Evolutionary conservation across 1,139 yeast genomes (phyloP).

Genomic region (Blastobotrys indianensis): DNA sequence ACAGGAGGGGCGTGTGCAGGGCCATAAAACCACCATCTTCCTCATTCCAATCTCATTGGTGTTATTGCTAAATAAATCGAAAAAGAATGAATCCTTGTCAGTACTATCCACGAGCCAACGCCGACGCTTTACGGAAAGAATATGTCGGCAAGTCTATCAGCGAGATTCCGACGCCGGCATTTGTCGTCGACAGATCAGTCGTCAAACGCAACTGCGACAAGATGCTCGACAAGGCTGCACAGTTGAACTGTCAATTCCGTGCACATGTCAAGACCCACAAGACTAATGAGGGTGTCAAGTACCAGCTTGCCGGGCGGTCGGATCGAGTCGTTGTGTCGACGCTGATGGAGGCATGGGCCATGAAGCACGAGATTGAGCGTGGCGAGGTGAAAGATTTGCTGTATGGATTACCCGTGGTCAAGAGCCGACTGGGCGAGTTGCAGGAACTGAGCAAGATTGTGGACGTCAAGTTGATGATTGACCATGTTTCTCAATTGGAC

Average conservation of each 20-base stretch:
- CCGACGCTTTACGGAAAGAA: conserved; percentile 21
- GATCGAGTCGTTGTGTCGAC: conserved; percentile 63
- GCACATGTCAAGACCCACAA: conserved; percentile 79
- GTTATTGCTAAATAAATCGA: too few species aligned
- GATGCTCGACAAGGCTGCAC: conserved; percentile 37
- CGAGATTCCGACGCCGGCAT: conserved; percentile 37
- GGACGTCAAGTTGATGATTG: conserved; percentile 50
- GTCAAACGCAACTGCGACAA: conserved; percentile 23
- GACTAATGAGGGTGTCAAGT: conserved; percentile 42
- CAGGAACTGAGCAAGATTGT: conserved; percentile 34
- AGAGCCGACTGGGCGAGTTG: conserved; percentile 46
- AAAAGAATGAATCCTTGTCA: conserved; percentile 14
- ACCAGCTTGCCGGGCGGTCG: conserved; percentile 39
- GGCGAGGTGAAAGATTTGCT: conserved; percentile 53
- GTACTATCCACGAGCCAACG: conserved; percentile 21
- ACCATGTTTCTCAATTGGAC: conserved; percentile 51
- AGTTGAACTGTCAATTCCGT: conserved; percentile 49
- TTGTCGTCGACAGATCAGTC: conserved; percentile 29
- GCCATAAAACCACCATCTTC: too few species aligned
- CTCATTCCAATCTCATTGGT: too few species aligned
- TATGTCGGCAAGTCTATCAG: conserved; percentile 30
- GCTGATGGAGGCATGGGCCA: conserved; percentile 56
- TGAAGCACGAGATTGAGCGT: conserved; percentile 41
- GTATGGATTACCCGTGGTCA: conserved; percentile 61
- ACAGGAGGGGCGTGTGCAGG: too few species aligned